Base-by-base conservation (phyloP, 176 grass and related monocot genomes). In the Luzula sylvatica region DNA sequence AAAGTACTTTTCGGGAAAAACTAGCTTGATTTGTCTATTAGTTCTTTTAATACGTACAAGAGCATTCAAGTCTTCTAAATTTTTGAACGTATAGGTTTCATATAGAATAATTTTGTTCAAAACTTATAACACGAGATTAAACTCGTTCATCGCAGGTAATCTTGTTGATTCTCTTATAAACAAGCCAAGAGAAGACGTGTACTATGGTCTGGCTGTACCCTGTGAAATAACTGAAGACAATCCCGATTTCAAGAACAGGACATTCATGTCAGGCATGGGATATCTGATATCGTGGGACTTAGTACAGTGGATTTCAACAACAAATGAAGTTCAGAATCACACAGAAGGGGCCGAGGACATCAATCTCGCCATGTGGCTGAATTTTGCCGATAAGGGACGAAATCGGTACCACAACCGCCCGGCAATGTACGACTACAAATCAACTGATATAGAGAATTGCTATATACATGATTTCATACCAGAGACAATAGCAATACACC, bases 261-360 rank as follows among this genome's bases (percentile, higher is more conserved):
- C 75, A 0, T 88, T 78, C 85, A 89, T 89, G 80, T 79, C 79
- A 1, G 85, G 79, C 12, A 79, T 83, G 85, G 85, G 85, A 13
- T 89, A 89, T 55, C 67, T 61, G 51, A 45, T 89, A 52, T 89
- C 85, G 24, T 89, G 85, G 85, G 85, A 89, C 67, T 61, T 89
- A 15, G 79, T 83, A 13, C 7, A 3, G 53, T 89, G 79, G 79
- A 80, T 88, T 64, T 49, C 84, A 1, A 2, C 65, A 4, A 63
- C 79, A 3, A 78, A 88, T 46, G 22, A 68, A 12, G 52, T 61
- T 42, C 25, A 50, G 2, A 73, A 69, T 0, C 66, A 88, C 66
- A 68, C 3, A 9, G 53, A 56, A n/a, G 84, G 85, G 13, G 63
- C 83, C 3, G 83, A 82, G 83, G 83, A 82, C 68, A 78, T 87